Evolutionary conservation across 768 basidiomycete species (phyloP), one percentile per base, ranked within the genome.

Genomic region (Sarcodon sp.): DNA sequence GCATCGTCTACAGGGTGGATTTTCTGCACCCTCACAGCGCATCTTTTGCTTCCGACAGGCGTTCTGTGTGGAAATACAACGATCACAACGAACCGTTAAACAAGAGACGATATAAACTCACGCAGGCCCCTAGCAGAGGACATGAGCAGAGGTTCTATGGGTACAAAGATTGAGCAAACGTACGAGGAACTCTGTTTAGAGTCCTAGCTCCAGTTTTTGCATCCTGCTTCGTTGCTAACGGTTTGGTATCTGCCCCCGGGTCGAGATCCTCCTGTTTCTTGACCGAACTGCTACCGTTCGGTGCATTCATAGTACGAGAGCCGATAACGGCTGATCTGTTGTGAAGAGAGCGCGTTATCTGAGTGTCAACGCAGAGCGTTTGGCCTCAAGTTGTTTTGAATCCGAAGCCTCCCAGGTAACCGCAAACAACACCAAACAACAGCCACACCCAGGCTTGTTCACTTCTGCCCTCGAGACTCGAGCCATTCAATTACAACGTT

Each of bases 21-120:
- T 91, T 62, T 96, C 93, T 12, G 91, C 93, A 1, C 90, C 91
- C 63, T 93, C 90, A 61, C 92, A 97, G 56, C 91, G 75, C 93
- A 96, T 96, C 69, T 96, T 96, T 71, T 93, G 91, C 59, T 90
- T 87, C 56, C 92, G 73, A 64, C 92, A 94, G 13, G 90, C 87
- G 79, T 93, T 93, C 89, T 92, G 37, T 46, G 38, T 32, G 44
- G 32, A 56, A 18, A 51, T 48, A 47, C 6, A 45, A 45, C 49
- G 47, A 12, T 49, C 15, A 13, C 15, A 15, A 8, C 6, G 27
- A 27, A 41, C 27, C 13, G 11, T 41, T 41, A 27, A 27, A 49
- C 11, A n/a, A 43, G 27, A n/a, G 12, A 15, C 8, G 49, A 46
- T 31, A 70, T 44, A 27, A 44, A 61, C 77, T 64, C 64, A 90